Percentiles rank a stretch among this genome's conserved stretches.
Conservation (phyloP, 2,329 filamentous ascomycete genomes). For the Lachnellula cervina region DNA sequence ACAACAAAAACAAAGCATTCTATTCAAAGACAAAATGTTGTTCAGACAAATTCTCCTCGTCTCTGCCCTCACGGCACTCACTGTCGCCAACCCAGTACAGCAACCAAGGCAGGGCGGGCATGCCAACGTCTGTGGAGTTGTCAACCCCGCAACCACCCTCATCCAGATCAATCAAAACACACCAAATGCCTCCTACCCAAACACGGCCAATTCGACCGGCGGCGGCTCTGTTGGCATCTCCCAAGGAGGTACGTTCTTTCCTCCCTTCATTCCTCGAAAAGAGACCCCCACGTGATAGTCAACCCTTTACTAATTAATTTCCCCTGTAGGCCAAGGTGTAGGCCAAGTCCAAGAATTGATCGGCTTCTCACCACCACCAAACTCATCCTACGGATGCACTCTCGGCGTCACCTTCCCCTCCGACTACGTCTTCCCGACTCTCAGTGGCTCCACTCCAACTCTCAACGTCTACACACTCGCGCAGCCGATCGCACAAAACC, state of each 20-base stretch:
- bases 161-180: not conserved
- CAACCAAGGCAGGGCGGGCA: not conserved
- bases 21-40: not conserved
- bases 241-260: not conserved
- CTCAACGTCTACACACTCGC: conserved; percentile 4
- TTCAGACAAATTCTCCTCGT: not conserved
- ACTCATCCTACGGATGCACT: not conserved
- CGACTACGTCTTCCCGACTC: not conserved
- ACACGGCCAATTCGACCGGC: not conserved
- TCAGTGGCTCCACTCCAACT: not conserved
- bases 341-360: not conserved
- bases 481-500: too few species aligned
- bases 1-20: not conserved
- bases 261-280: too few species aligned
- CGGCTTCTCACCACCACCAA: not conserved
- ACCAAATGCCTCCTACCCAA: not conserved
- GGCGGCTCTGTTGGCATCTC: not conserved
- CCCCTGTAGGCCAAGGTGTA: not conserved
- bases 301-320: not conserved
- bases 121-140: not conserved
- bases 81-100: not conserved
- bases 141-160: not conserved
- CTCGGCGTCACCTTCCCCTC: conserved; percentile 1
- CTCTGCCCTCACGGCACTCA: not conserved
- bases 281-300: too few species aligned